phyloP scores from a whole-genome alignment of 1,139 yeast genomes.

The Geotrichum phurueaensis region DNA sequence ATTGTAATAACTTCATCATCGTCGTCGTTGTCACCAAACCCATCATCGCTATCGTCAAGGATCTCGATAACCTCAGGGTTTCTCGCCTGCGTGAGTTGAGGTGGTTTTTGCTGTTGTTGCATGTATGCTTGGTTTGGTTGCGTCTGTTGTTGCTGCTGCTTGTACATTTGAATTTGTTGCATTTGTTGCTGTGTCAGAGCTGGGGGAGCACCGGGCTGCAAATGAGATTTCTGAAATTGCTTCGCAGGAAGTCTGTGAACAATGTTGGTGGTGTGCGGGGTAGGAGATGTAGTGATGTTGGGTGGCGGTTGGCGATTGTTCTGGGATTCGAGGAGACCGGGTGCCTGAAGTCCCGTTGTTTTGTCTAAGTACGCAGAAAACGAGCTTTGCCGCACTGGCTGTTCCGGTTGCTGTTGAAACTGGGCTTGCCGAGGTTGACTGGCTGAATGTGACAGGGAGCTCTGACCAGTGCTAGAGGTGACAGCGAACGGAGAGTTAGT shows the following conservation, averaged over 20 bases:
- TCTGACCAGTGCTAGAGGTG: too few relatives aligned
- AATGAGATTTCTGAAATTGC: neutral
- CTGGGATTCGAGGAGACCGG: neutral
- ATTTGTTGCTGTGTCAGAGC: neutral
- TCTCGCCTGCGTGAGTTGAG: neutral
- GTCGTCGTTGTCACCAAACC: slow-evolving; percentile 6
- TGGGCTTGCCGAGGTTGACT: too few relatives aligned
- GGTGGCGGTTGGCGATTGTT: neutral
- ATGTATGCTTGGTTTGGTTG: neutral
- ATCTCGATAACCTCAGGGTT: slow-evolving; percentile 7
- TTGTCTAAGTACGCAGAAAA: neutral
- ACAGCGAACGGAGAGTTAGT: too few relatives aligned
- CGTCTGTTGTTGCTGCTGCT: neutral
- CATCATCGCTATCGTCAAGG: slow-evolving; percentile 10
- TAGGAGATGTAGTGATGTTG: neutral
- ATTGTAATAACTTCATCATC: neutral
- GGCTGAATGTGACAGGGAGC: too few relatives aligned
- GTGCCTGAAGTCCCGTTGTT: neutral
- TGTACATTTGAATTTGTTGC: neutral
- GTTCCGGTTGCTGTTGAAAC: neutral
- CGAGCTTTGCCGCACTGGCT: neutral
- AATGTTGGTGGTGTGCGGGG: neutral
- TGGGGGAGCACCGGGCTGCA: neutral
- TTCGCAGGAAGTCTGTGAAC: neutral
- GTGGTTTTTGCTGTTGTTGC: neutral